A percentile compares a stretch with the other conserved stretches of the same genome.
These are phyloP conservation scores for Cicer chorassanicum DNA, from an alignment of 306 rosid species.

Conservation along the genomic window DNA sequence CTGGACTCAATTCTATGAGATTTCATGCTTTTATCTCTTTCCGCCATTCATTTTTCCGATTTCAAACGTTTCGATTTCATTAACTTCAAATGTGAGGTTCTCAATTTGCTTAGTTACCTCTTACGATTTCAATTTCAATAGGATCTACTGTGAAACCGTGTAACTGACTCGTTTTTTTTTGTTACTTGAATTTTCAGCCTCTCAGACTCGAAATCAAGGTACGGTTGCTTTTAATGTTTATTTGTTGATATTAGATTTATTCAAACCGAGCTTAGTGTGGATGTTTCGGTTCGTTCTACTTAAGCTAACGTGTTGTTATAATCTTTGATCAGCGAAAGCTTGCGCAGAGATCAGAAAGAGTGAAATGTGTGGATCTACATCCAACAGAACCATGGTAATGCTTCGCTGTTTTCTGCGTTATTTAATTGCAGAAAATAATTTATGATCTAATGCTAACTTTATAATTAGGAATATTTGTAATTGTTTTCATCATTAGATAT, in stretches of 20 bases:
- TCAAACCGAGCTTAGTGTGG: constrained; percentile 31
- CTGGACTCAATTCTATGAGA: constrained; percentile 58
- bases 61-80: constrained; percentile 10
- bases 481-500: constrained; percentile 6
- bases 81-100: constrained; percentile 37
- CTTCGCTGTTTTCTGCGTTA: constrained; percentile 2
- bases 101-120: constrained; percentile 39
- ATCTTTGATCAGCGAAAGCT: constrained; percentile 59
- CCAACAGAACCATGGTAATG: constrained; percentile 99
- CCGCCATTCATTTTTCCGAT: constrained; percentile 6
- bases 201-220: constrained; percentile 99
- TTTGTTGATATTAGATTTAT: constrained; percentile 31
- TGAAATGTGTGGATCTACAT: constrained; percentile 98
- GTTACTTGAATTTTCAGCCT: constrained; percentile 73
- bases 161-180: constrained; percentile 50
- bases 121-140: constrained; percentile 46
- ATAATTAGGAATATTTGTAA: constrained; percentile 14
- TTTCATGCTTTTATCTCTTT: constrained; percentile 47
- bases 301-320: constrained; percentile 39
- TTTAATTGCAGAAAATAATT: constrained; percentile 34
- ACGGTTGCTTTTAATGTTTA: constrained; percentile 17
- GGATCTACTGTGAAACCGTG: constrained; percentile 59
- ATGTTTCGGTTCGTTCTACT: constrained; percentile 39
- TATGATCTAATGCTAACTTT: constrained; percentile 9
- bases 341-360: constrained; percentile 77